Conservation (phyloP, 352 stramenopile species). For the Phytophthora gonapodyides region DNA sequence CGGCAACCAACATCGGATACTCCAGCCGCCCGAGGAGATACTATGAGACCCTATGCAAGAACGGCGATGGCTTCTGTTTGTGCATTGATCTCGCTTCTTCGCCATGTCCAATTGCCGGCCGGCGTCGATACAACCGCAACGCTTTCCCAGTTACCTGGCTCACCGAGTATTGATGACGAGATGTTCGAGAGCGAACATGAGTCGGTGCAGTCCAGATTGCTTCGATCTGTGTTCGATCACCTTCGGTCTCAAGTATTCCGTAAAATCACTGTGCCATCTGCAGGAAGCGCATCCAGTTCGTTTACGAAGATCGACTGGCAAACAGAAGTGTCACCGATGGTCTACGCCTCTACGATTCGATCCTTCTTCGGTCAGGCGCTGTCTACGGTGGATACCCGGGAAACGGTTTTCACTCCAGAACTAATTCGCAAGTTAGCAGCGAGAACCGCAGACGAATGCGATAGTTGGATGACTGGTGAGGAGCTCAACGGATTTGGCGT, state of each 20-base stretch:
- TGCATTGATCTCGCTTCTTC: constrained; percentile 37
- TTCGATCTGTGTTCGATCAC: constrained; percentile 47
- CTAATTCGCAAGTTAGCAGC: constrained; percentile 48
- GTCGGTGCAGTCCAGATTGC: constrained; percentile 32
- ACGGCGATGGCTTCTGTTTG: constrained; percentile 42
- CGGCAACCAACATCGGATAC: constrained; percentile 29
- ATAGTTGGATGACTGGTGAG: constrained; percentile 21
- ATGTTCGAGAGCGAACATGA: constrained; percentile 18
- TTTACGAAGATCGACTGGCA: constrained; percentile 42
- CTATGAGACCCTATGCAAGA: constrained; percentile 32
- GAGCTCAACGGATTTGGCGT: constrained; percentile 63
- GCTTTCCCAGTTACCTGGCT: constrained; percentile 8
- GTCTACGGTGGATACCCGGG: constrained; percentile 10
- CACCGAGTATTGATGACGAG: constrained; percentile 11
- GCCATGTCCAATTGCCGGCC: constrained; percentile 32
- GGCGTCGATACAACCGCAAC: not conserved
- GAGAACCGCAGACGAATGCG: constrained; percentile 26
- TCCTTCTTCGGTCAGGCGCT: constrained; percentile 38
- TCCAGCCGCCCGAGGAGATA: constrained; percentile 32
- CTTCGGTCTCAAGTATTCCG: constrained; percentile 40
- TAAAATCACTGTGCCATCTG: constrained; percentile 6
- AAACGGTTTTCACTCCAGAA: constrained; percentile 33
- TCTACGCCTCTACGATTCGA: constrained; percentile 44
- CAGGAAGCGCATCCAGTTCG: constrained; percentile 19
- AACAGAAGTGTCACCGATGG: constrained; percentile 37